Percentiles rank a stretch among this genome's conserved stretches.
Evolutionary conservation across 331 rosid species (phyloP).

Genomic region (Stylosanthes scabra): DNA sequence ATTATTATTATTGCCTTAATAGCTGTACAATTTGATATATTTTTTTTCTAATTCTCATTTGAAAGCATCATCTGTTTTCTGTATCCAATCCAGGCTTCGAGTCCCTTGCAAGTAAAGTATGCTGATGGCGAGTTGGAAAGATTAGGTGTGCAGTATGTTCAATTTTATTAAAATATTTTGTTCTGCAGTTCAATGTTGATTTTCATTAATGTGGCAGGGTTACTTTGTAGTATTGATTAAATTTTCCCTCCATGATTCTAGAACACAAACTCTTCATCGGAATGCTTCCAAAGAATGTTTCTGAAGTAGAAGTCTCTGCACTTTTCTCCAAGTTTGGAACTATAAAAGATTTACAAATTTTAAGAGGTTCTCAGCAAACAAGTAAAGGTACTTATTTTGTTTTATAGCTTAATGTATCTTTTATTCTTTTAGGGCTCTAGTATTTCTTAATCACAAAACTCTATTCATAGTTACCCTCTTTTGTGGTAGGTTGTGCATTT

Average conservation of each 20-base stretch:
- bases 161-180: constrained; percentile 33
- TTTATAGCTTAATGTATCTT: constrained; percentile 33
- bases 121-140: constrained; percentile 99
- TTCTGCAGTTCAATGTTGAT: constrained; percentile 27
- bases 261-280: constrained; percentile 98
- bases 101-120: constrained; percentile 99
- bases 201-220: constrained; percentile 36
- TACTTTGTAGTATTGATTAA: constrained; percentile 23
- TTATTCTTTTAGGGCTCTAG: constrained; percentile 1
- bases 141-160: constrained; percentile 63
- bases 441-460: constrained; percentile 20
- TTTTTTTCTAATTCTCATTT: constrained; percentile 41
- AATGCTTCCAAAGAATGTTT: constrained; percentile 97
- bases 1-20: constrained; percentile 20
- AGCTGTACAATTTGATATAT: constrained; percentile 28
- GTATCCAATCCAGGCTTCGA: constrained; percentile 85
- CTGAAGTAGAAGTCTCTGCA: constrained; percentile 77
- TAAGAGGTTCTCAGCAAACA: constrained; percentile 95
- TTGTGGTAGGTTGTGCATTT: constrained; percentile 89
- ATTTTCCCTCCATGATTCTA: constrained; percentile 45
- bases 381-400: constrained; percentile 74
- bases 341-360: constrained; percentile 88
- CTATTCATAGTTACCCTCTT: constrained; percentile 27
- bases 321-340: constrained; percentile 82
- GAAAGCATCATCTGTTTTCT: constrained; percentile 42